Evolutionary conservation across 768 basidiomycete genomes (phyloP).

Genomic region (Tylopilus rubrobrunneus): DNA sequence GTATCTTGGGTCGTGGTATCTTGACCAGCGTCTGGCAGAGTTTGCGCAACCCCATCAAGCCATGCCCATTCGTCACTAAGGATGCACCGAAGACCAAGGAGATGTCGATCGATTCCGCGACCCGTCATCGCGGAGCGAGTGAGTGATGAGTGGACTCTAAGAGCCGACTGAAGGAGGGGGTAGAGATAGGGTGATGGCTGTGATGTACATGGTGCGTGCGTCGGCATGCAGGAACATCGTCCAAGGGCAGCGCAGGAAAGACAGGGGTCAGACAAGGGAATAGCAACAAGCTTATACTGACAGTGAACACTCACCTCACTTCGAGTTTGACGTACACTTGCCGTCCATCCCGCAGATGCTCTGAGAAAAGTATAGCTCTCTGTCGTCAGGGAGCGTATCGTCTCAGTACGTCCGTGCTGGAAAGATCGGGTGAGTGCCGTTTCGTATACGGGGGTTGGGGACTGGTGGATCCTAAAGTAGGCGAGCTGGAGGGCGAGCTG

Average conservation of each 20-base stretch:
- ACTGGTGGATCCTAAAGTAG: conserved; percentile 74
- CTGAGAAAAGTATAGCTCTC: conserved; percentile 64
- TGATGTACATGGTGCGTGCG: neutral
- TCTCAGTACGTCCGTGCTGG: conserved; percentile 85
- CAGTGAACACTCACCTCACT: conserved; percentile 11
- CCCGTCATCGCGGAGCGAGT: conserved; percentile 79
- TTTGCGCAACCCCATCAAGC: conserved; percentile 17
- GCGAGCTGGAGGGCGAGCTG: conserved; percentile 92
- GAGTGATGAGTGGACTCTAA: conserved; percentile 64
- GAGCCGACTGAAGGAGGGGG: conserved; percentile 59
- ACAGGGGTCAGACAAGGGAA: neutral
- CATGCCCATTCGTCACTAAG: conserved; percentile 37
- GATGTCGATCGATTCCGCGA: conserved; percentile 83
- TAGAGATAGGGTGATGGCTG: conserved; percentile 31
- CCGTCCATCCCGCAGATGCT: conserved; percentile 18
- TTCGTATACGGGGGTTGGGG: conserved; percentile 88
- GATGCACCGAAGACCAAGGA: conserved; percentile 77
- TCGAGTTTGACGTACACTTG: neutral
- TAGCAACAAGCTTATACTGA: neutral
- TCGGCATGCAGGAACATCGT: neutral
- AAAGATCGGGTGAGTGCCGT: conserved; percentile 88
- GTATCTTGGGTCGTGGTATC: conserved; percentile 7
- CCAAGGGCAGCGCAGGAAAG: neutral
- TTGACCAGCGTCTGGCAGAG: neutral
- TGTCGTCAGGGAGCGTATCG: conserved; percentile 68